phyloP scores from a whole-genome alignment of 257 asterid genomes.

The Solanum peruvianum region DNA sequence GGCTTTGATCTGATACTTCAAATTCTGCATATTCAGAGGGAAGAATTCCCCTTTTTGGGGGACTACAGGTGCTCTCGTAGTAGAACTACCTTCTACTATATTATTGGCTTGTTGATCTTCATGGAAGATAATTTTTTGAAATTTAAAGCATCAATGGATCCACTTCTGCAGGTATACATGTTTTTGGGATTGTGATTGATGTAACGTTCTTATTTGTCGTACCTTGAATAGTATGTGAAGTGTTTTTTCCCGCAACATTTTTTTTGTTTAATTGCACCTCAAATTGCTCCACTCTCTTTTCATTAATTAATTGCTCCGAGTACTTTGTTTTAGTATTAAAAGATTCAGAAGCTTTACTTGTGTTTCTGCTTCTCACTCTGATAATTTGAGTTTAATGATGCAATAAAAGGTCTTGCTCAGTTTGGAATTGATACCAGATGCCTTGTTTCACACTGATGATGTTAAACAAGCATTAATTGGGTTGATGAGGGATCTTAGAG shows the following conservation, averaged over 20 bases:
- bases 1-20: background rate
- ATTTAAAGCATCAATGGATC: slow-evolving; percentile 93
- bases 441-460: slow-evolving; percentile 69
- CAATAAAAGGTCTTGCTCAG: slow-evolving; percentile 50
- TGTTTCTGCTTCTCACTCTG: slow-evolving; percentile 1
- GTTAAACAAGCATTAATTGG: slow-evolving; percentile 89
- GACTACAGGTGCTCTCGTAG: slow-evolving; percentile 81
- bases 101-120: slow-evolving; percentile 82
- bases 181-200: background rate
- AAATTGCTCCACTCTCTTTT: background rate
- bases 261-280: background rate
- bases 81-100: slow-evolving; percentile 88
- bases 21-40: slow-evolving; percentile 38
- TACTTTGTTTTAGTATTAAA: background rate
- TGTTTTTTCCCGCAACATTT: background rate
- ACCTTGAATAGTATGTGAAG: background rate
- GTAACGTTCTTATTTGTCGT: background rate
- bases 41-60: slow-evolving; percentile 88
- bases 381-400: slow-evolving; percentile 3
- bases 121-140: slow-evolving; percentile 73
- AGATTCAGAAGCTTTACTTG: background rate
- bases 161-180: slow-evolving; percentile 58
- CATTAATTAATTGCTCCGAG: background rate
- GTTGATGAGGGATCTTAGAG: slow-evolving; percentile 96
- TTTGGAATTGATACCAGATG: slow-evolving; percentile 71